Evolutionary conservation across 305 asterid species (phyloP).

Genomic region (Ilex paraguariensis): DNA sequence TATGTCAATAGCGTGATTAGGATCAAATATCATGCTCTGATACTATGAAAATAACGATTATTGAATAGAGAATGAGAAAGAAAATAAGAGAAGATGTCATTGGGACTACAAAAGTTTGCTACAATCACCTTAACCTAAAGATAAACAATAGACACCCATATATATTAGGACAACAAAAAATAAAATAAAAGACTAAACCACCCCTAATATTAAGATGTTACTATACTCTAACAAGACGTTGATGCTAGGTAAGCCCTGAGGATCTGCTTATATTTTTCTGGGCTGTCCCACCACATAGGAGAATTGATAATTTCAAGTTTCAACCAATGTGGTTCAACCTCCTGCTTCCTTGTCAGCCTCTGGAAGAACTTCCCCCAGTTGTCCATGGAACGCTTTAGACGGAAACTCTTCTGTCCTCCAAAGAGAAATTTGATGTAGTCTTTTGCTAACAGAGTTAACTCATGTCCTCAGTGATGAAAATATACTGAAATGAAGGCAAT

Average conservation of each 20-base stretch:
- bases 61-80: no score
- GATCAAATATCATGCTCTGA: no score
- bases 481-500: conserved; percentile 47
- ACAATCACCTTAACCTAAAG: no score
- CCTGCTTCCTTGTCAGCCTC: conserved; percentile 26
- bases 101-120: no score
- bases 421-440: conserved; percentile 52
- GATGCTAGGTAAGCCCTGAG: conserved; percentile 6
- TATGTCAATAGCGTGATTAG: no score
- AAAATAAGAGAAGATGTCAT: no score
- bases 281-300: conserved; percentile 50
- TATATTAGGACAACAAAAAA: no score
- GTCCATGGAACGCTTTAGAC: conserved; percentile 40
- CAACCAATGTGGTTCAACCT: conserved; percentile 50
- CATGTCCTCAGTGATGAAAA: conserved; percentile 56
- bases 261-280: conserved; percentile 37
- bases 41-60: no score
- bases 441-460: conserved; percentile 36
- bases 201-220: no score
- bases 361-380: conserved; percentile 30
- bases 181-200: no score
- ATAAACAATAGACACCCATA: no score
- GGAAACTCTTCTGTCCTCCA: conserved; percentile 46
- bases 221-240: no score
- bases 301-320: conserved; percentile 55